Base-by-base conservation (phyloP, 148 eudicot species). In the Vaccinium vitisidaea region DNA sequence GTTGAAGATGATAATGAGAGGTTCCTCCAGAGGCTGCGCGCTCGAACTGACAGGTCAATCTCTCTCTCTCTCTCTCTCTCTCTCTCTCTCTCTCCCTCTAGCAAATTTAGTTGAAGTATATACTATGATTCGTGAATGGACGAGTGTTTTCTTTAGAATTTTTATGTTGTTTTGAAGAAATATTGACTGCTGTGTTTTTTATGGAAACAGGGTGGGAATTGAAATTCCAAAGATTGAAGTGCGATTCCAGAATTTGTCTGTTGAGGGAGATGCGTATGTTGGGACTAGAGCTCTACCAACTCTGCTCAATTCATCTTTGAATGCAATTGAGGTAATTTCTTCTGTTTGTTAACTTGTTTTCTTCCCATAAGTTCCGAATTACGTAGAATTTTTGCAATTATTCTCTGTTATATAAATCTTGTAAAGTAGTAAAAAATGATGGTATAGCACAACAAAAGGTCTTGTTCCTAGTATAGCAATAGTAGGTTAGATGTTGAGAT, bases 181-280 rank as follows among this genome's bases (percentile, higher is more conserved):
- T 58, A 56, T 56, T 56, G 21, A 36, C 18, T 6, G 19, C 15
- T 43, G 46, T 21, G 50, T 11, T 76, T 54, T 32, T 32, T 19
- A 12, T 36, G 77, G 50, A 15, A 84, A 14, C 58, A 89, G 93
- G 86, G 93, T 88, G 56, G 93, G 91, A 46, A 88, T 91, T 48
- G 93, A 91, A 23, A 85, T 85, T 39, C 90, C 91, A 0, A 89
- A 91, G 69, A 88, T 91, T 58, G 91, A 91, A 88, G 91, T 91
- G 46, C 83, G 91, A 6, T 89, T 77, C 50, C 82, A 91, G 83
- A 27, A 88, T 77, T 65, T 91, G n/a, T 88, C 86, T 4, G 80
- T 91, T 0, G 91, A 88, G 16, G 93, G 93, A 78, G 91, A 91
- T 61, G 87, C 88, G 13, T 76, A 85, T 77, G 83, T 85, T 76